Evolutionary conservation across 225 moss, liverwort and hornwort genomes (phyloP).

Genomic region (Pleurozium schreberi): DNA sequence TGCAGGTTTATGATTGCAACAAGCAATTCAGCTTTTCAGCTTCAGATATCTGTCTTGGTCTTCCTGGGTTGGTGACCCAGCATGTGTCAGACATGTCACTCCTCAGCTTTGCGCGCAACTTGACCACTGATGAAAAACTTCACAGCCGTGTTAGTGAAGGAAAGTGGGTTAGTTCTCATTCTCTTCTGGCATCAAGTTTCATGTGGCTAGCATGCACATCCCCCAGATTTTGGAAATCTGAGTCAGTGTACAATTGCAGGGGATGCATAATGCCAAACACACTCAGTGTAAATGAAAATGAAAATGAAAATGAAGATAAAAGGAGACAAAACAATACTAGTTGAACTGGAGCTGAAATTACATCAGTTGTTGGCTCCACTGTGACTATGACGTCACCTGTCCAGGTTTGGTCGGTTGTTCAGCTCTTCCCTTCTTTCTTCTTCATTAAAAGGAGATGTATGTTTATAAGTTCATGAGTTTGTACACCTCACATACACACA

Average conservation of each 20-base stretch:
- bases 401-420: not conserved
- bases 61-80: conserved; percentile 15
- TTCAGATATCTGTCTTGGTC: conserved; percentile 22
- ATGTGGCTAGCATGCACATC: conserved; percentile 1
- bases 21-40: conserved; percentile 9
- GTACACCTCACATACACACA: too few species aligned
- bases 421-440: not conserved
- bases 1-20: conserved; percentile 21
- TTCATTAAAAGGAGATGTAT: not conserved
- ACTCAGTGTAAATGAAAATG: too few species aligned
- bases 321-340: not conserved
- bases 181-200: not conserved
- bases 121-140: not conserved
- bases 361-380: not conserved
- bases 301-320: too few species aligned
- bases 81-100: conserved; percentile 4
- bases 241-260: conserved; percentile 9
- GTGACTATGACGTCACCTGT: not conserved
- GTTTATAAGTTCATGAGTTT: not conserved
- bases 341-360: not conserved
- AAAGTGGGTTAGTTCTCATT: not conserved
- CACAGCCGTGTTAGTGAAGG: not conserved
- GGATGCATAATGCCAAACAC: not conserved
- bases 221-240: conserved; percentile 12
- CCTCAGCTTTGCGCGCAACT: conserved; percentile 2